Conservation (phyloP, 352 stramenopile species). For the Globisporangium echinulatum region DNA sequence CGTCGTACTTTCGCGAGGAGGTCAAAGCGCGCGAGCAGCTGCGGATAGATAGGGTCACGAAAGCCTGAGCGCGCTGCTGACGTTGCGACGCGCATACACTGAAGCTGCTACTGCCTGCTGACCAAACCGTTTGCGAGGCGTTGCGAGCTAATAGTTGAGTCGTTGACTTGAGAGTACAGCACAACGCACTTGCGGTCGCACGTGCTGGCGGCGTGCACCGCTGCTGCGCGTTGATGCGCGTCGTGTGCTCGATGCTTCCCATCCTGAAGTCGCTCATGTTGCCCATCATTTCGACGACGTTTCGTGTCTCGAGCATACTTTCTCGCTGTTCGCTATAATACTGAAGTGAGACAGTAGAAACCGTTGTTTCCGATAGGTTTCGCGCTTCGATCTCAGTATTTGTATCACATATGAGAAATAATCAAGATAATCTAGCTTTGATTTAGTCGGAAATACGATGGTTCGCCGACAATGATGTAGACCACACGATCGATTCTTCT, state of each 20-base stretch:
- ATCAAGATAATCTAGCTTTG: too few relatives aligned
- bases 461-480: too few relatives aligned
- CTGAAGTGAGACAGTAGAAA: background rate
- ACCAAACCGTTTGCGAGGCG: too few relatives aligned
- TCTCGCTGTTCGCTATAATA: background rate
- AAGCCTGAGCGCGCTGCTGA: background rate
- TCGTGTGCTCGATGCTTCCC: constrained; percentile 44
- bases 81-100: too few relatives aligned
- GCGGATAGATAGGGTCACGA: constrained; percentile 47
- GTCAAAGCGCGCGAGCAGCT: constrained; percentile 60
- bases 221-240: constrained; percentile 31
- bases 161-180: constrained; percentile 13
- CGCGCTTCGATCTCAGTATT: too few relatives aligned
- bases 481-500: too few relatives aligned
- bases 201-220: constrained; percentile 12
- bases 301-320: background rate
- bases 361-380: too few relatives aligned
- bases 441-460: too few relatives aligned
- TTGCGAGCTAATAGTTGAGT: background rate
- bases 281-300: background rate
- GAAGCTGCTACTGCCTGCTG: too few relatives aligned
- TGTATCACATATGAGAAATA: too few relatives aligned
- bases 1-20: constrained; percentile 69
- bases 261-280: constrained; percentile 15
- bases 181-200: constrained; percentile 37